Conservation (phyloP, 192 early-diverging fungal genomes). For the Linnemannia schmuckeri region DNA sequence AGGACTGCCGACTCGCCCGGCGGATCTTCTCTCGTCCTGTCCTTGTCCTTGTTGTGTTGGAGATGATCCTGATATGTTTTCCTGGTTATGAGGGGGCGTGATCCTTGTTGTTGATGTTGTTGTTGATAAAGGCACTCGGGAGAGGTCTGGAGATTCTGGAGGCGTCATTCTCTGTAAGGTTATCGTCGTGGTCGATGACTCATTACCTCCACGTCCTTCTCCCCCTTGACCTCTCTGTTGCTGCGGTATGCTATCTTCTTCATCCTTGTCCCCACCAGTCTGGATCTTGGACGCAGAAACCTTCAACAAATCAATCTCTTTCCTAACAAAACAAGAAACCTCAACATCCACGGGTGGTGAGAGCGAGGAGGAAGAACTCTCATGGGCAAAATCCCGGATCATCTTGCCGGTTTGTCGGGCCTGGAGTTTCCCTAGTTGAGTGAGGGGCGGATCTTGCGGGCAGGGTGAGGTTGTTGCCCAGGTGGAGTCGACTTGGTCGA, state of each 20-base stretch:
- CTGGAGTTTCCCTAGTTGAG: conserved; percentile 42
- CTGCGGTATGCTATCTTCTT: not conserved
- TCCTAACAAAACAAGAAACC: not conserved
- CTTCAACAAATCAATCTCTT: not conserved
- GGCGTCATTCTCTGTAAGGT: conserved; percentile 40
- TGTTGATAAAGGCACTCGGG: not conserved
- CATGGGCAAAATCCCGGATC: conserved; percentile 41
- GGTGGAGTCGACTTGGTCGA: conserved; percentile 52
- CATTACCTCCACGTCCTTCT: not conserved
- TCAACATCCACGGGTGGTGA: not conserved
- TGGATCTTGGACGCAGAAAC: not conserved
- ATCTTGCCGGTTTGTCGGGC: conserved; percentile 46
- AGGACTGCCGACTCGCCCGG: not conserved
- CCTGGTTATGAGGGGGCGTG: not conserved
- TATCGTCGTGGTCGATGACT: not conserved
- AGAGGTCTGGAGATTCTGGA: conserved; percentile 29
- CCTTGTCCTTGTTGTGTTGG: not conserved
- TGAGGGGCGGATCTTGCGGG: conserved; percentile 57
- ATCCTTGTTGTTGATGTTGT: not conserved
- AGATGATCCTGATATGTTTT: too few species aligned
- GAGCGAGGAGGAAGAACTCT: not conserved
- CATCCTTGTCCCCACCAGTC: not conserved
- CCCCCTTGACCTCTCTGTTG: not conserved
- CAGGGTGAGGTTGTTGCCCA: conserved; percentile 49
- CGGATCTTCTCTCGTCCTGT: not conserved